Evolutionary conservation across 31 red algal genomes (phyloP).

Genomic region (Endocladia muricata): DNA sequence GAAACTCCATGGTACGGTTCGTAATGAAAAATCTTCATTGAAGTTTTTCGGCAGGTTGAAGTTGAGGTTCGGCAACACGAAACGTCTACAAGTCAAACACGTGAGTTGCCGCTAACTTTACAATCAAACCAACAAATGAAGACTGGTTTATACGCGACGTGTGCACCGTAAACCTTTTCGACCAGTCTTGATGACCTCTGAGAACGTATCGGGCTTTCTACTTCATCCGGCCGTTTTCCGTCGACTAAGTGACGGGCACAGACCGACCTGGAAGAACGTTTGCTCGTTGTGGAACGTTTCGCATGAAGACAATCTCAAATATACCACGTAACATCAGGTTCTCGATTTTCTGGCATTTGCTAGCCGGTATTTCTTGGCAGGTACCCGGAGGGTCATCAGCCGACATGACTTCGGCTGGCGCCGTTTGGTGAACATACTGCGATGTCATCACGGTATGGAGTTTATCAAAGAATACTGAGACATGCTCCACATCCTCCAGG

Average conservation of each 20-base stretch:
- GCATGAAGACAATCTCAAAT: neutral
- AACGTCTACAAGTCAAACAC: neutral
- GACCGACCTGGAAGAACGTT: neutral
- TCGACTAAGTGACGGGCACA: neutral
- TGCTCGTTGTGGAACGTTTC: neutral
- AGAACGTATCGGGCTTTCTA: slow-evolving; percentile 7
- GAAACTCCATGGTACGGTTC: neutral
- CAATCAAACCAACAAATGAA: neutral
- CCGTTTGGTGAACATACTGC: neutral
- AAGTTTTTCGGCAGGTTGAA: slow-evolving; percentile 18
- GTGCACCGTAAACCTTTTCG: slow-evolving; percentile 7
- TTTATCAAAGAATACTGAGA: neutral
- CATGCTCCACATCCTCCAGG: no score
- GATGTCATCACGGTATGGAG: neutral
- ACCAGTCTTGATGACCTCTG: neutral
- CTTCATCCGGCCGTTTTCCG: neutral
- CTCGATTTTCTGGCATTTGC: neutral
- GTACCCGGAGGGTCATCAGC: neutral
- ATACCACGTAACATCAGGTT: neutral
- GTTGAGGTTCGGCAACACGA: no score
- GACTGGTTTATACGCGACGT: neutral
- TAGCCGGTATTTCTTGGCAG: neutral
- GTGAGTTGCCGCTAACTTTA: neutral
- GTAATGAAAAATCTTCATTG: slow-evolving; percentile 8
- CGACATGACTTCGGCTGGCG: neutral